phyloP scores from a whole-genome alignment of 2,329 filamentous ascomycete species.

The Lachnellula occidentalis region DNA sequence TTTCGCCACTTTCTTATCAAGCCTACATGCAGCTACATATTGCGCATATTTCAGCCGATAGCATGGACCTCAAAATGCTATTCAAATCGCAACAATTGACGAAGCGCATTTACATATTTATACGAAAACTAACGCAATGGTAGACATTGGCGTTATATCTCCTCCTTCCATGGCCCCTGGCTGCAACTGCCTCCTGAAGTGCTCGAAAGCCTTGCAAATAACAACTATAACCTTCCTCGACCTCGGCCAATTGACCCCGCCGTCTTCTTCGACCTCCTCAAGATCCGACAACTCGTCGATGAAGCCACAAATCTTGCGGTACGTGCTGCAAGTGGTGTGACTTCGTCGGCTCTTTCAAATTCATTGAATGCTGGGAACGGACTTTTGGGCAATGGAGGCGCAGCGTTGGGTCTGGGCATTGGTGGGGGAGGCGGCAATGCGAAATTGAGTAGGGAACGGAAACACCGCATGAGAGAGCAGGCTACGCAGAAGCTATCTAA shows the following conservation, averaged over 20 bases:
- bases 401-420: conserved; percentile 53
- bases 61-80: not conserved
- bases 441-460: conserved; percentile 70
- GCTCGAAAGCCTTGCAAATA: conserved; percentile 71
- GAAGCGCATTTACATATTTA: not conserved
- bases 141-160: conserved; percentile 83
- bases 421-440: conserved; percentile 51
- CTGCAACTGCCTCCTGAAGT: conserved; percentile 73
- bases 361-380: conserved; percentile 46
- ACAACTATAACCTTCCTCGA: conserved; percentile 71
- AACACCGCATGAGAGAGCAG: conserved; percentile 74
- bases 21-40: not conserved
- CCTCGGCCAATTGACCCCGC: conserved; percentile 74
- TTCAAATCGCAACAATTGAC: not conserved
- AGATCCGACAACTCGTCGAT: conserved; percentile 74
- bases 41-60: not conserved
- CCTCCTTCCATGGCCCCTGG: conserved; percentile 79
- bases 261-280: conserved; percentile 77
- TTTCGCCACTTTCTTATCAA: not conserved
- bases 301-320: conserved; percentile 74
- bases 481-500: conserved; percentile 71
- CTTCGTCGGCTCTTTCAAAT: conserved; percentile 57
- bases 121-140: conserved; percentile 9
- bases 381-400: conserved; percentile 40
- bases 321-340: conserved; percentile 68